Percentiles rank a stretch among this genome's conserved stretches.
These are phyloP conservation scores for Quercus mongolica DNA, from an alignment of 306 rosid species.

Conservation along the genomic window DNA sequence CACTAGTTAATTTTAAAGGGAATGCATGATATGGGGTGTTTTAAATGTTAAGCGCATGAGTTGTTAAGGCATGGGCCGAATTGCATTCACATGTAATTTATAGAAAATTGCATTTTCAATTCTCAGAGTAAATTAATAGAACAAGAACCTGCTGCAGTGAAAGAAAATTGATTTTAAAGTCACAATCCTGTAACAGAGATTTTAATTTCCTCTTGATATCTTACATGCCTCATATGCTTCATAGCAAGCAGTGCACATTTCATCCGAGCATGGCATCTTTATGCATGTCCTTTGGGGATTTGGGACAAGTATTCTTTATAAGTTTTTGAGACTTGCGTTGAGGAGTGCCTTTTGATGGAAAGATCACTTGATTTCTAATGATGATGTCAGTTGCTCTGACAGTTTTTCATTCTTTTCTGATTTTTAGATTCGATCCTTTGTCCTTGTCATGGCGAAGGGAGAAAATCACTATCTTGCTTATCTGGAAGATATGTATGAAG, in stretches of 20 bases:
- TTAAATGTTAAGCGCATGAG: neutral
- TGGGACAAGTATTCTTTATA: neutral
- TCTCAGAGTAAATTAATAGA: neutral
- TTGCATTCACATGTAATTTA: neutral
- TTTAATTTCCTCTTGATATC: neutral
- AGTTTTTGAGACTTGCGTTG: neutral
- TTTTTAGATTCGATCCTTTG: constrained; percentile 82
- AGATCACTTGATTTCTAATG: neutral
- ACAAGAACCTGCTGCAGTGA: neutral
- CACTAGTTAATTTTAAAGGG: neutral
- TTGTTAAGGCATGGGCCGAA: neutral
- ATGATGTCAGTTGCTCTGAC: constrained; percentile 3
- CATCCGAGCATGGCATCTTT: neutral
- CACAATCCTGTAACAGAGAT: neutral
- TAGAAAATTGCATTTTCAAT: neutral
- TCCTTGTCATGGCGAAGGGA: constrained; percentile 97
- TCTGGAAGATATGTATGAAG: constrained; percentile 97
- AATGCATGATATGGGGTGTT: neutral
- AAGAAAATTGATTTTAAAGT: neutral
- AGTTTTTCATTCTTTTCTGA: constrained; percentile 19
- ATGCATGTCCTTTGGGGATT: neutral
- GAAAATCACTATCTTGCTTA: constrained; percentile 85
- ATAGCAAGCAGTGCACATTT: too few relatives aligned
- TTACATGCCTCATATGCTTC: neutral
- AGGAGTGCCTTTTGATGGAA: neutral